Percentiles rank a stretch among this genome's conserved stretches.
Evolutionary conservation across 495 filamentous ascomycete genomes (phyloP).

Genomic region (Penicillium ochrochloron): DNA sequence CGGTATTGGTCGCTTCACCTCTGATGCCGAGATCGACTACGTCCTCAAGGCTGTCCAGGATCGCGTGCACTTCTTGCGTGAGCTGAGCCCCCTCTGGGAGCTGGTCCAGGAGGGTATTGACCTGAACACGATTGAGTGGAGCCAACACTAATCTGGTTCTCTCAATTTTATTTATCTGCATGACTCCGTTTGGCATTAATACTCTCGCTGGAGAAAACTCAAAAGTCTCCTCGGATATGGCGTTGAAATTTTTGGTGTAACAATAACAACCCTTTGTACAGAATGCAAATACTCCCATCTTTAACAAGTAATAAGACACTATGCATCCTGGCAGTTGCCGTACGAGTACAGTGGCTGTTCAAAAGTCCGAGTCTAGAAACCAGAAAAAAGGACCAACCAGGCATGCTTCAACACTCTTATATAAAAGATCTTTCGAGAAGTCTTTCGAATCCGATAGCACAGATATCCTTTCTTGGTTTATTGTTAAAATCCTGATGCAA

Average conservation of each 20-base stretch:
- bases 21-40: constrained; percentile 94
- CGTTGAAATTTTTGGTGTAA: constrained; percentile 37
- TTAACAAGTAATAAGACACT: neutral
- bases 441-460: too few relatives aligned
- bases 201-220: constrained; percentile 24
- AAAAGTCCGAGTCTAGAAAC: too few relatives aligned
- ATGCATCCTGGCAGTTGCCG: too few relatives aligned
- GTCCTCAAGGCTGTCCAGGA: constrained; percentile 92
- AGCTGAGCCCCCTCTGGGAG: constrained; percentile 97
- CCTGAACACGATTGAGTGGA: constrained; percentile 97
- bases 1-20: constrained; percentile 96
- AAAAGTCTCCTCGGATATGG: constrained; percentile 35
- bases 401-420: too few relatives aligned
- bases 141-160: constrained; percentile 59
- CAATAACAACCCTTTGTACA: constrained; percentile 34
- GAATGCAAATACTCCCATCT: constrained; percentile 35
- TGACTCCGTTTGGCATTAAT: constrained; percentile 25
- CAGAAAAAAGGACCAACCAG: too few relatives aligned
- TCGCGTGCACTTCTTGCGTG: constrained; percentile 87
- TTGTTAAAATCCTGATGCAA: too few relatives aligned
- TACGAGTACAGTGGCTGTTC: too few relatives aligned
- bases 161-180: constrained; percentile 19
- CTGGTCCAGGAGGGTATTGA: constrained; percentile 96
- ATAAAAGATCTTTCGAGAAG: too few relatives aligned
- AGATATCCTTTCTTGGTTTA: too few relatives aligned